Percentiles rank a stretch among this genome's conserved stretches.
phyloP scores from a whole-genome alignment of 208 protist species.

The Acanthamoeba culbertsoni region DNA sequence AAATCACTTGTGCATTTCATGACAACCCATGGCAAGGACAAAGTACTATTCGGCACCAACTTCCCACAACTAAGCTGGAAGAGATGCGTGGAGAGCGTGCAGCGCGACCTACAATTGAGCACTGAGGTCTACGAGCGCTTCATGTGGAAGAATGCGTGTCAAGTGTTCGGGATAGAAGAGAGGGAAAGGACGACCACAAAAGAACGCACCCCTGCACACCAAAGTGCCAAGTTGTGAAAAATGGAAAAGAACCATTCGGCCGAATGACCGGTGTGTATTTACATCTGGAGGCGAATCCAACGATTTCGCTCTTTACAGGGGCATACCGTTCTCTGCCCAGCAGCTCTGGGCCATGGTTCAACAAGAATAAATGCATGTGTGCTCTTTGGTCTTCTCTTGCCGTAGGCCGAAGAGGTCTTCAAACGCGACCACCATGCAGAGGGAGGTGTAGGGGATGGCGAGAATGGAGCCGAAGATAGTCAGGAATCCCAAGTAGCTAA shows the following conservation, averaged over 20 bases:
- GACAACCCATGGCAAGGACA: constrained; percentile 30
- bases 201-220: neutral
- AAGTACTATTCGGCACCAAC: constrained; percentile 56
- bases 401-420: constrained; percentile 21
- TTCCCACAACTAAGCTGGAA: constrained; percentile 51
- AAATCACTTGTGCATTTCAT: constrained; percentile 34
- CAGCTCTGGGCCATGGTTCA: too few relatives aligned
- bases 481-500: neutral
- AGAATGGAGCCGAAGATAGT: constrained; percentile 16
- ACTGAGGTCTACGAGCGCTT: constrained; percentile 31
- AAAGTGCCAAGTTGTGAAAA: neutral
- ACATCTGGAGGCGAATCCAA: too few relatives aligned
- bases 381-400: constrained; percentile 11
- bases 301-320: too few relatives aligned
- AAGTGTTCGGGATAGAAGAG: neutral
- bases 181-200: neutral
- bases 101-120: neutral
- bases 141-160: constrained; percentile 53
- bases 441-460: neutral
- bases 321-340: neutral
- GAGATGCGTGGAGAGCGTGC: constrained; percentile 22
- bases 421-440: constrained; percentile 3
- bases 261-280: neutral
- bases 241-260: neutral
- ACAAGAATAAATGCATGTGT: neutral